Conservation (phyloP, 2,329 filamentous ascomycete species). For the Ophiosphaerella narmari region DNA sequence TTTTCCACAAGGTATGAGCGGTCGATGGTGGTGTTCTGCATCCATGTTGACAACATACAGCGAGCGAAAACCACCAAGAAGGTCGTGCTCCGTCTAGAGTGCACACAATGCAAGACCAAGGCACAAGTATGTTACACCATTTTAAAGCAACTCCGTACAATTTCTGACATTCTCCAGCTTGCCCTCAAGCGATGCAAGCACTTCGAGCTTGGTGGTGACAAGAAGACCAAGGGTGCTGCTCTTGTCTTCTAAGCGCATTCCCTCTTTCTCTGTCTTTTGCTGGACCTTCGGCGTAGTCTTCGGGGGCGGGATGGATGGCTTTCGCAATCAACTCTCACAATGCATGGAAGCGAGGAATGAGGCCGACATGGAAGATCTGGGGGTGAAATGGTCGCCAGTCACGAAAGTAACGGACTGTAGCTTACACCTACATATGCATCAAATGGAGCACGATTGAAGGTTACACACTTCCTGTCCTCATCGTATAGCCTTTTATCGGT, state of each 20-base stretch:
- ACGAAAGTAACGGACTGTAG: conserved; percentile 45
- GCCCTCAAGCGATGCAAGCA: conserved; percentile 99
- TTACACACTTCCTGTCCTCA: conserved; percentile 9
- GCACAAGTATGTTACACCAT: conserved; percentile 31
- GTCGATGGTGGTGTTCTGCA: background rate
- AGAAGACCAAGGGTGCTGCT: conserved; percentile 99
- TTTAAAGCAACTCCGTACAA: background rate
- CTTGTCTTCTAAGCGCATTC: conserved; percentile 90
- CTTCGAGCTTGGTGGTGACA: conserved; percentile 99
- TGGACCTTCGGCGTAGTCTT: conserved; percentile 47
- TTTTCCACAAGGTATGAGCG: conserved; percentile 78
- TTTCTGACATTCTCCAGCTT: conserved; percentile 70
- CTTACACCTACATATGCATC: conserved; percentile 48
- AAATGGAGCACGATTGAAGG: conserved; percentile 48
- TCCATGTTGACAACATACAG: conserved; percentile 52
- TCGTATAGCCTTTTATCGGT: background rate
- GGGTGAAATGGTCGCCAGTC: conserved; percentile 41
- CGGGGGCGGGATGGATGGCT: conserved; percentile 42
- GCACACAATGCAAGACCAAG: conserved; percentile 80
- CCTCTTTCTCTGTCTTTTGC: conserved; percentile 47
- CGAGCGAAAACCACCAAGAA: conserved; percentile 99
- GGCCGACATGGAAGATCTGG: conserved; percentile 33
- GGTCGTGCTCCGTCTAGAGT: conserved; percentile 97
- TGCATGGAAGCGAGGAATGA: conserved; percentile 36
- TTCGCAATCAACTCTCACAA: conserved; percentile 41